Conservation (phyloP, 352 stramenopile species). For the Phytophthora pisi region DNA sequence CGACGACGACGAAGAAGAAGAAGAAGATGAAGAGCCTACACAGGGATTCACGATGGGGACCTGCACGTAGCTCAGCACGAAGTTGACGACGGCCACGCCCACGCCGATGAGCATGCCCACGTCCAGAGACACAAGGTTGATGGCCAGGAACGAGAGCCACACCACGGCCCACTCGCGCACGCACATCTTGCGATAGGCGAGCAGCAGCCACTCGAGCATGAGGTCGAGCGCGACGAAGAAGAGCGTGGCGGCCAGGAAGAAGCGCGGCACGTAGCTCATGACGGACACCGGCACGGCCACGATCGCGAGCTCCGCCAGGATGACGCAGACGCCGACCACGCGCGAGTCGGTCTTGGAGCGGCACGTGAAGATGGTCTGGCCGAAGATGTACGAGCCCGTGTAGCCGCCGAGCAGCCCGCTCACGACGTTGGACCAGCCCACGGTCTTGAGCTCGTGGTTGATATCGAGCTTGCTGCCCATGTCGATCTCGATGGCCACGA, state of each 20-base stretch:
- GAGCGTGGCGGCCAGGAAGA: conserved; percentile 97
- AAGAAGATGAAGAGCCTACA: conserved; percentile 89
- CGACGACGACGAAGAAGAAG: conserved; percentile 24
- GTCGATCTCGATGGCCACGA: conserved; percentile 97
- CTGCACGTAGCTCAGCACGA: conserved; percentile 72
- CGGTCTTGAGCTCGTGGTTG: conserved; percentile 92
- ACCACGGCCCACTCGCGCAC: conserved; percentile 92
- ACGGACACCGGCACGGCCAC: conserved; percentile 92
- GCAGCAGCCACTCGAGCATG: conserved; percentile 95
- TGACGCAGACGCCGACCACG: conserved; percentile 90
- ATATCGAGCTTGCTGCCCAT: conserved; percentile 93
- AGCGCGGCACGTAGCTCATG: conserved; percentile 94
- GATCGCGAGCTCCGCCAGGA: conserved; percentile 83
- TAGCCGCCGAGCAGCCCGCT: conserved; percentile 95
- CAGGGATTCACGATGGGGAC: conserved; percentile 58
- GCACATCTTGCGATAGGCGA: conserved; percentile 77
- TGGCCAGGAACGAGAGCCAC: conserved; percentile 92
- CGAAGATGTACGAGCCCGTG: conserved; percentile 99
- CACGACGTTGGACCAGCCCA: conserved; percentile 96
- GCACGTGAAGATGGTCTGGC: conserved; percentile 97
- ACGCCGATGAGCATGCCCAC: conserved; percentile 94
- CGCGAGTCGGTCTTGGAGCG: conserved; percentile 87
- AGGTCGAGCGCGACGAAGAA: conserved; percentile 97
- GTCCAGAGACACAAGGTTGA: conserved; percentile 94
- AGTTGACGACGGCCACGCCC: conserved; percentile 79